phyloP scores from a whole-genome alignment of 75 land plant species.

The Pseudotsuga menziesii region DNA sequence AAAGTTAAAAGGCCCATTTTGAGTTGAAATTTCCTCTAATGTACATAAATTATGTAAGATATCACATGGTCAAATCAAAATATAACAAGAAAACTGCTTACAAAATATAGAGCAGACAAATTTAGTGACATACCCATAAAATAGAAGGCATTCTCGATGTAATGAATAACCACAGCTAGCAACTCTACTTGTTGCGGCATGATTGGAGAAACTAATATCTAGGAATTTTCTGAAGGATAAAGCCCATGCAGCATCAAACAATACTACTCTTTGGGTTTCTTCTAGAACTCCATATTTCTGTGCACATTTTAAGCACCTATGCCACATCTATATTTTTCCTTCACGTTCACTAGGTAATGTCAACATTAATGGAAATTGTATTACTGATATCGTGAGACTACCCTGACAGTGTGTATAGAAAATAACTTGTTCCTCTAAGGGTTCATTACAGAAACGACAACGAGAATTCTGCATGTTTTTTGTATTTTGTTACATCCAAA shows the following conservation, averaged over 20 bases:
- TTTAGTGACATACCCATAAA: slow-evolving; percentile 62
- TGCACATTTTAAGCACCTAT: slow-evolving; percentile 82
- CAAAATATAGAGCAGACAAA: background rate
- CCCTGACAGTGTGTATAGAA: slow-evolving; percentile 92
- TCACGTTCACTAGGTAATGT: slow-evolving; percentile 81
- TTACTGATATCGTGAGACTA: slow-evolving; percentile 82
- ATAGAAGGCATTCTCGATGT: slow-evolving; percentile 89
- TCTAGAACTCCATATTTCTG: slow-evolving; percentile 68
- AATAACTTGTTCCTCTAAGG: slow-evolving; percentile 78
- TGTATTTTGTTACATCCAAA: background rate
- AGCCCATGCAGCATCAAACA: slow-evolving; percentile 98
- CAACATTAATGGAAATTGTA: slow-evolving; percentile 36
- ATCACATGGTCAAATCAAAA: background rate
- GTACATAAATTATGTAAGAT: background rate
- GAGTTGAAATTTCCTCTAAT: too few species aligned
- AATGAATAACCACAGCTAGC: slow-evolving; percentile 94
- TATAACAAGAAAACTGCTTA: background rate
- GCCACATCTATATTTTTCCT: slow-evolving; percentile 99
- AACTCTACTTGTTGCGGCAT: slow-evolving; percentile 89
- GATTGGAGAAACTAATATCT: slow-evolving; percentile 94
- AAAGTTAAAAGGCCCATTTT: too few species aligned
- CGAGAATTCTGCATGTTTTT: slow-evolving; percentile 37
- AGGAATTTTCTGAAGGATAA: slow-evolving; percentile 94
- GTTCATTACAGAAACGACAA: slow-evolving; percentile 77
- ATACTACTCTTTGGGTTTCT: slow-evolving; percentile 70